Evolutionary conservation across 1,284 basidiomycete genomes (phyloP).

Genomic region (Athelia sp.): DNA sequence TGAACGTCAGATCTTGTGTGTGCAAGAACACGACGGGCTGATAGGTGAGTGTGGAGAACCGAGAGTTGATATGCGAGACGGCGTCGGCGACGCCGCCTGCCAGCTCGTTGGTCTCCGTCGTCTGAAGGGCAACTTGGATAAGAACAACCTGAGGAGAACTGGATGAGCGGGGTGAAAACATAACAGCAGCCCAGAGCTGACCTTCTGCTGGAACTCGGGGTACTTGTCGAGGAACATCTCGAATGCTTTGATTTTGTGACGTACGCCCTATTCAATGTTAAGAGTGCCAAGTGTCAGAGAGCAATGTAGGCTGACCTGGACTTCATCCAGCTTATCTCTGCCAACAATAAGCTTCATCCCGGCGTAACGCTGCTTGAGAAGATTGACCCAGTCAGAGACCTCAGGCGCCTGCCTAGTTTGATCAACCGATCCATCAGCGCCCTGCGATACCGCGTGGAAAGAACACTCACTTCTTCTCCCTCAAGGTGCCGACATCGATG

Average conservation of each 20-base stretch:
- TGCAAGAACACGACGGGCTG: conserved; percentile 87
- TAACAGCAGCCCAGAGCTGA: conserved; percentile 14
- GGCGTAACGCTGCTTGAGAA: conserved; percentile 72
- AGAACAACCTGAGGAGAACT: conserved; percentile 53
- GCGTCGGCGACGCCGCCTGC: conserved; percentile 74
- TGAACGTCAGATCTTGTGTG: conserved; percentile 83
- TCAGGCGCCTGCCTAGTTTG: conserved; percentile 69
- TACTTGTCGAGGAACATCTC: conserved; percentile 79
- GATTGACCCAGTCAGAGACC: conserved; percentile 77
- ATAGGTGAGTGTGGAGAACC: conserved; percentile 80
- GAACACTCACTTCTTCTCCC: conserved; percentile 55
- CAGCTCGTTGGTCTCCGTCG: conserved; percentile 72
- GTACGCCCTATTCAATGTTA: conserved; percentile 49
- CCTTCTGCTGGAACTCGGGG: conserved; percentile 75
- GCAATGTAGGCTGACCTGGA: conserved; percentile 44
- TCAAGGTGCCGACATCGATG: conserved; percentile 73
- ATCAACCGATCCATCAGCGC: conserved; percentile 1
- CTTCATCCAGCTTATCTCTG: conserved; percentile 83
- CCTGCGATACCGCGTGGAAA: conserved; percentile 3
- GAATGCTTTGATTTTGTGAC: conserved; percentile 81
- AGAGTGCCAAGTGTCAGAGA: conserved; percentile 1
- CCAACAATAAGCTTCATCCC: conserved; percentile 86
- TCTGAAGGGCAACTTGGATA: conserved; percentile 84
- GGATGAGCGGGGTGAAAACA: background rate
- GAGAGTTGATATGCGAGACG: conserved; percentile 78